Evolutionary conservation across 306 rosid genomes (phyloP), one percentile per base, ranked within the genome.

Genomic region (Cyamopsis tetragonoloba): DNA sequence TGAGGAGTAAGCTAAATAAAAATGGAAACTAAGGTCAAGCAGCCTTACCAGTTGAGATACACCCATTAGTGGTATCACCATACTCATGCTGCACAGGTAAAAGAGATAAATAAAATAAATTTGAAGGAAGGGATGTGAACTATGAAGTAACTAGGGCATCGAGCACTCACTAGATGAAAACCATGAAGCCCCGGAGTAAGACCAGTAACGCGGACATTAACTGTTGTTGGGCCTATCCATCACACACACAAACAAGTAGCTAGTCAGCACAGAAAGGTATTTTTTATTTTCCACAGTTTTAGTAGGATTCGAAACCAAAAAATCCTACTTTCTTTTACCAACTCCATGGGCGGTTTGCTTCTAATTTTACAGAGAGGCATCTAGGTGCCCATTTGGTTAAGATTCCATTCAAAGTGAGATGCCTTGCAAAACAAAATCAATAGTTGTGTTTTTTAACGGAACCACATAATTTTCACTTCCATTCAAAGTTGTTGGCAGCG

Each of bases 61-160:
- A 92, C 57, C 98, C 98, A 74, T 92, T 92, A 70, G 98, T 92
- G 31, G 98, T 92, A 80, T 92, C 98, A 66, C 98, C 98, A 56
- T 64, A 89, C 81, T 89, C 98, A 39, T 92, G 96, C 98, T 92
- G 75, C 81, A 79, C 42, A n/a, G 22, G 26, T 10, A 2, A 7
- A 35, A 13, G n/a, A 4, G 9, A 5, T 20, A 53, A 11, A 6
- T 1, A 4, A 32, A 60, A 15, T 31, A 77, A 28, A 15, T 60
- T 18, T 62, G 32, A 28, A 62, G 13, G 12, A 57, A 72, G 7
- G 15, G 49, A 24, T 13, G 30, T 44, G 41, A 44, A 68, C 37
- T 42, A 38, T 44, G 41, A 44, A 68, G 44, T 42, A 38, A 43
- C 27, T 57, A 79, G 51, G 13, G 31, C 32, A 66, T 60, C 10